Evolutionary conservation across 257 asterid genomes (phyloP).

Genomic region (Lavandula angustifolia): DNA sequence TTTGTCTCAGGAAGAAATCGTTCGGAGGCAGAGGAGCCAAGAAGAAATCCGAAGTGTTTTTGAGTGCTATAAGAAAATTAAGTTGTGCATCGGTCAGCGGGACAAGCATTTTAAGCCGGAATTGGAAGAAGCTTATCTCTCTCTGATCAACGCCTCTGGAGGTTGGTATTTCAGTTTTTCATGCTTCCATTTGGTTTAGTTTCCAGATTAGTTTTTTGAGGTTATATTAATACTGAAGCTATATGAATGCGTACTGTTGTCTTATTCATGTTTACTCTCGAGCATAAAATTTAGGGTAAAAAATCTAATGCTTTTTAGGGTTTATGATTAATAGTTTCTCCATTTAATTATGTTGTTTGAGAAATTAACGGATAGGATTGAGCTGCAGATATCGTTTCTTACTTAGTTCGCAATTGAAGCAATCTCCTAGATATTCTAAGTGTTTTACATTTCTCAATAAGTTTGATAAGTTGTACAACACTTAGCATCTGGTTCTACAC

Average conservation of each 20-base stretch:
- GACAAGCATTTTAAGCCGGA: constrained; percentile 49
- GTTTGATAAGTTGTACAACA: background rate
- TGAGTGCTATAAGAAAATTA: constrained; percentile 68
- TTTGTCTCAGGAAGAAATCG: constrained; percentile 63
- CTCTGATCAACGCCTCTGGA: constrained; percentile 76
- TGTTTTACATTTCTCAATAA: background rate
- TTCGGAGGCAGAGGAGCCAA: constrained; percentile 63
- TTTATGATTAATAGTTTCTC: constrained; percentile 13
- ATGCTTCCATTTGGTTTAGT: constrained; percentile 5
- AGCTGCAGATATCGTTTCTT: background rate
- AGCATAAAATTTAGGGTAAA: constrained; percentile 19
- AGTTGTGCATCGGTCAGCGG: constrained; percentile 46
- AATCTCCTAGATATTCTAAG: background rate
- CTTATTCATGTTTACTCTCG: constrained; percentile 2
- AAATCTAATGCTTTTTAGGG: background rate
- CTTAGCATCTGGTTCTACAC: background rate
- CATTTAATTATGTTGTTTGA: constrained; percentile 1
- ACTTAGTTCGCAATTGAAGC: constrained; percentile 5
- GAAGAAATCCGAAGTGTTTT: constrained; percentile 80
- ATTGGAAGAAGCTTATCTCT: constrained; percentile 70
- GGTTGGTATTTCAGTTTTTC: constrained; percentile 43
- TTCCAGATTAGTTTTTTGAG: background rate
- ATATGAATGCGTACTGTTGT: constrained; percentile 5
- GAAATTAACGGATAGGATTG: background rate
- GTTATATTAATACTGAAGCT: constrained; percentile 8